Evolutionary conservation across 768 basidiomycete species (phyloP).

Genomic region (Leccinellum rugosiceps): DNA sequence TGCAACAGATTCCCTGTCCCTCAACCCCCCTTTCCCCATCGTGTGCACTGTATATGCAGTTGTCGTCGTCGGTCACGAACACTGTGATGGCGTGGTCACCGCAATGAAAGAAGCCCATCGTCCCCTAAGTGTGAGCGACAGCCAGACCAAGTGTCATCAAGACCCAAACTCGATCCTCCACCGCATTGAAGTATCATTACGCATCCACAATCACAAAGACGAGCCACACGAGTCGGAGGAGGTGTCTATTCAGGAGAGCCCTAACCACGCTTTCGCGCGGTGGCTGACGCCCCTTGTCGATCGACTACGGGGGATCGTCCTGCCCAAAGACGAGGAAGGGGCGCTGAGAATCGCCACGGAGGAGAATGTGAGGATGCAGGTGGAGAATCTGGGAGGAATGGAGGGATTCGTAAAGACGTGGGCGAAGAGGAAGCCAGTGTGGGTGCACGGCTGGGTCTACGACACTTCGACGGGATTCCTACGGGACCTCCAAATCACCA

Average conservation of each 20-base stretch:
- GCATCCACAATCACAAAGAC: constrained; percentile 23
- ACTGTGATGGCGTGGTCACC: constrained; percentile 72
- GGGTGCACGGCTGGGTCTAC: constrained; percentile 74
- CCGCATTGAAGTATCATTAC: neutral
- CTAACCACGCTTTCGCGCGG: constrained; percentile 50
- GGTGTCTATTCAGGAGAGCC: constrained; percentile 16
- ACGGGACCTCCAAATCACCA: constrained; percentile 52
- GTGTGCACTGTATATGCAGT: constrained; percentile 40
- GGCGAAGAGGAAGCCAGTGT: constrained; percentile 37
- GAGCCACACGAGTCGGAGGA: constrained; percentile 2
- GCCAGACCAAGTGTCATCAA: constrained; percentile 1
- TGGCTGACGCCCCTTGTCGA: constrained; percentile 72
- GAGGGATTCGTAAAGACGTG: constrained; percentile 40
- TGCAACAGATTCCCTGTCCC: neutral
- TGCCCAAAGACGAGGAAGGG: constrained; percentile 27
- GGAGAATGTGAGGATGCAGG: constrained; percentile 56
- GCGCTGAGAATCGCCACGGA: constrained; percentile 39
- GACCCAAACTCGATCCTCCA: constrained; percentile 19
- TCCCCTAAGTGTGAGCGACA: constrained; percentile 46
- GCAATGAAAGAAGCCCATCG: constrained; percentile 13
- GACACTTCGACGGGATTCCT: constrained; percentile 57
- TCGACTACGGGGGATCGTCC: constrained; percentile 40
- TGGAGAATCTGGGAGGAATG: constrained; percentile 44
- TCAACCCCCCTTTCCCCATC: neutral
- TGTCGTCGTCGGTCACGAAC: constrained; percentile 75